phyloP scores from a whole-genome alignment of 2,329 filamentous ascomycete genomes.

The Emmonsiellopsis sp. region DNA sequence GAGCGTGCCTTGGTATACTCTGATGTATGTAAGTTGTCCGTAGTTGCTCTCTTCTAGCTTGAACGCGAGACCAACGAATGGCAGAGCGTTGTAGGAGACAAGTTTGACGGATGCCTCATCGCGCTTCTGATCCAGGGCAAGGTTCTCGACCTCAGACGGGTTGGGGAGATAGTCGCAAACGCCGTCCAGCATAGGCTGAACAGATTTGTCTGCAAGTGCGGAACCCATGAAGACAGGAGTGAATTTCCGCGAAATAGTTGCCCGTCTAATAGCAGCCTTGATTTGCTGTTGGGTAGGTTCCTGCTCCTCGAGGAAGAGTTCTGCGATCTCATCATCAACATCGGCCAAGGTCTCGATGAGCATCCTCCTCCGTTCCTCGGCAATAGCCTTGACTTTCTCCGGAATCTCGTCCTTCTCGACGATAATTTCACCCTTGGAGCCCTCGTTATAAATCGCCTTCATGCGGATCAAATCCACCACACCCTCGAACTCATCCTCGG shows the following conservation, averaged over 20 bases:
- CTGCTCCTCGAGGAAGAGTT: constrained; percentile 82
- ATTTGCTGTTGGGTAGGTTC: constrained; percentile 74
- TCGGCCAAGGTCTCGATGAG: constrained; percentile 93
- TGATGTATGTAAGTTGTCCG: constrained; percentile 94
- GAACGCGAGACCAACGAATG: constrained; percentile 93
- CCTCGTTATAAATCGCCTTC: constrained; percentile 90
- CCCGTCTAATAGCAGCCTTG: constrained; percentile 81
- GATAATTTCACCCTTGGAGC: constrained; percentile 68
- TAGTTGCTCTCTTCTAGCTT: constrained; percentile 99
- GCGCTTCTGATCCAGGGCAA: constrained; percentile 74
- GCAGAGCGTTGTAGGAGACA: constrained; percentile 65
- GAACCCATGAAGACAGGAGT: constrained; percentile 94
- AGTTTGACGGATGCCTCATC: constrained; percentile 74
- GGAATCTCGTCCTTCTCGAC: constrained; percentile 73
- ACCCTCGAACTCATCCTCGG: constrained; percentile 83
- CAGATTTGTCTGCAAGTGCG: constrained; percentile 84
- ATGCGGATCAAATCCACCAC: constrained; percentile 88
- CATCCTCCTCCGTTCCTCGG: constrained; percentile 69
- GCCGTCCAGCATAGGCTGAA: constrained; percentile 94
- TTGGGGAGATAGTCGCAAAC: constrained; percentile 95
- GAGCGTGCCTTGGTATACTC: constrained; percentile 90
- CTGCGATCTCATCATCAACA: constrained; percentile 95
- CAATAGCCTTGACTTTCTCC: constrained; percentile 64
- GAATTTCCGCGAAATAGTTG: constrained; percentile 85
- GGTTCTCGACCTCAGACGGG: constrained; percentile 78